phyloP scores from a whole-genome alignment of 805 yeast genomes.

The Metschnikowia baotianmanensis region DNA sequence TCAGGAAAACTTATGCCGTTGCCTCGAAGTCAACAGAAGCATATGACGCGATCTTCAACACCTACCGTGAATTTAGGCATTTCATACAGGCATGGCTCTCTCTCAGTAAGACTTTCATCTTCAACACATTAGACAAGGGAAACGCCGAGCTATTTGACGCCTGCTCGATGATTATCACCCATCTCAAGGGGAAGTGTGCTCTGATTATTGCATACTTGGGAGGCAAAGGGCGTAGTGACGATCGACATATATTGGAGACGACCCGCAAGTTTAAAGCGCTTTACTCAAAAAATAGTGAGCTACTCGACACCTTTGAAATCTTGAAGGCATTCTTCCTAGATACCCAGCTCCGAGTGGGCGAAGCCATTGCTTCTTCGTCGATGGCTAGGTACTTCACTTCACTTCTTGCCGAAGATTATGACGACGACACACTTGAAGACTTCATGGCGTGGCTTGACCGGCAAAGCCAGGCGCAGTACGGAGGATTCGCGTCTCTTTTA shows the following conservation, averaged over 20 bases:
- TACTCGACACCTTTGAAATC: slow-evolving; percentile 4
- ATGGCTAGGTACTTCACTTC: slow-evolving; percentile 8
- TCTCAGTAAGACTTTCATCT: slow-evolving; percentile 13
- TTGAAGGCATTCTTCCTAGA: slow-evolving; percentile 17
- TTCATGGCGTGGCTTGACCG: slow-evolving; percentile 15
- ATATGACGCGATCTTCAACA: slow-evolving; percentile 14
- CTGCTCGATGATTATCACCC: slow-evolving; percentile 9
- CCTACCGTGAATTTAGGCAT: slow-evolving; percentile 2
- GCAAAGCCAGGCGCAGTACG: background rate
- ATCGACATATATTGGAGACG: slow-evolving; percentile 4
- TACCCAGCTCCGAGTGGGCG: background rate
- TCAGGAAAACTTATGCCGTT: background rate
- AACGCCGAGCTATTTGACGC: slow-evolving; percentile 30
- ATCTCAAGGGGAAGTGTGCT: slow-evolving; percentile 5
- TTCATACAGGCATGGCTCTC: slow-evolving; percentile 17
- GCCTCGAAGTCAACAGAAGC: slow-evolving; percentile 10
- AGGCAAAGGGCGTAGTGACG: background rate
- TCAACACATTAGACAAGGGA: slow-evolving; percentile 17
- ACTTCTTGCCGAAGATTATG: slow-evolving; percentile 6
- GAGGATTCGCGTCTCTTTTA: background rate
- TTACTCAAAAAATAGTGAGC: background rate
- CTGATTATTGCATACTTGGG: slow-evolving; percentile 8
- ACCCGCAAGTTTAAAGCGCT: slow-evolving; percentile 1
- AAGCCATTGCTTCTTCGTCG: background rate
- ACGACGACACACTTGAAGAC: slow-evolving; percentile 4